Percentiles rank a stretch among this genome's conserved stretches.
These are phyloP conservation scores for Albophoma yamanashiensis DNA, from an alignment of 2,329 filamentous ascomycete species.

Conservation along the genomic window DNA sequence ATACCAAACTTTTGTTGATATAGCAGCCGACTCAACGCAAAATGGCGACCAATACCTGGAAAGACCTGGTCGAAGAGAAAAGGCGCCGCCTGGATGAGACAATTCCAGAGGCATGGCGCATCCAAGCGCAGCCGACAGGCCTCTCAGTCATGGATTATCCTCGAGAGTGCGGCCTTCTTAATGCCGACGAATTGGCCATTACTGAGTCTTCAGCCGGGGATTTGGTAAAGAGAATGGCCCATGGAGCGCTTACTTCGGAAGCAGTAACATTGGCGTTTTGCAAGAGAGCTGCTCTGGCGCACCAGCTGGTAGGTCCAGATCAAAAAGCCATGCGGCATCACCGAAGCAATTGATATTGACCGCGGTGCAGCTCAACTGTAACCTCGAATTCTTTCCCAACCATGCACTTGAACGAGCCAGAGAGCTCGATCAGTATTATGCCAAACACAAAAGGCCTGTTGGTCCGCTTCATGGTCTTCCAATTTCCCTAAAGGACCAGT, in stretches of 20 bases:
- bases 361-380: background rate
- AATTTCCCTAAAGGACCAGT: constrained; percentile 38
- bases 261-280: constrained; percentile 29
- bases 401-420: constrained; percentile 32
- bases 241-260: constrained; percentile 19
- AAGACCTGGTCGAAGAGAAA: constrained; percentile 4
- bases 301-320: constrained; percentile 36
- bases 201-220: constrained; percentile 37
- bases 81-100: constrained; percentile 4
- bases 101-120: constrained; percentile 5
- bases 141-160: constrained; percentile 4
- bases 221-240: constrained; percentile 21
- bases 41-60: background rate
- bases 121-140: background rate
- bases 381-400: constrained; percentile 33
- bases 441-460: constrained; percentile 26
- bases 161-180: constrained; percentile 32
- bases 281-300: constrained; percentile 37
- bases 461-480: constrained; percentile 55
- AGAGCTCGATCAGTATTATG: constrained; percentile 34
- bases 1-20: no score
- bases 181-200: constrained; percentile 37
- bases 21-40: no score
- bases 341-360: background rate
- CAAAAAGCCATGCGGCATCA: no score